A percentile compares a stretch with the other conserved stretches of the same genome.
Conservation (phyloP, 257 asterid species). For the Leptodermis oblonga region DNA sequence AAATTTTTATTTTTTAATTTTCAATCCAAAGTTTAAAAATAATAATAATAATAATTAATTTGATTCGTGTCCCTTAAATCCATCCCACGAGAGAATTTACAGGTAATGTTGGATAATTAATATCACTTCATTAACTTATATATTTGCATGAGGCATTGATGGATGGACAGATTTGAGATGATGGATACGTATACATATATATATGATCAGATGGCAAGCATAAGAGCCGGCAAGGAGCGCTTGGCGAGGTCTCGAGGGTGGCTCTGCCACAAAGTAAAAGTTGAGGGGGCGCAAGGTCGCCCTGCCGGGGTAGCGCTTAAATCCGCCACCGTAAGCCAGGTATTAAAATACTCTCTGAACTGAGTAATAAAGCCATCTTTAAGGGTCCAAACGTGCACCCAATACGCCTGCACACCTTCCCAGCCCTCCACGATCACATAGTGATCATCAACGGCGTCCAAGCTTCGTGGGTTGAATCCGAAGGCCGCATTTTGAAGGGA, state of each 20-base stretch:
- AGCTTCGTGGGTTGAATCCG: slow-evolving; percentile 62
- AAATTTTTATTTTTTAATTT: too few species aligned
- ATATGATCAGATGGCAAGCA: slow-evolving; percentile 57
- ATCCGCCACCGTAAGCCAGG: slow-evolving; percentile 81
- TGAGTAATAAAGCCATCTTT: slow-evolving; percentile 67
- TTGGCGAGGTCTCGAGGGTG: slow-evolving; percentile 69
- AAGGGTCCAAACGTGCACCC: slow-evolving; percentile 95
- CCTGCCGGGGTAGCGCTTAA: slow-evolving; percentile 42
- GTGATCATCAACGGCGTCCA: slow-evolving; percentile 48
- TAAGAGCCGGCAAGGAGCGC: slow-evolving; percentile 68
- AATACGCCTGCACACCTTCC: slow-evolving; percentile 73
- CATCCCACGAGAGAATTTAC: not conserved
- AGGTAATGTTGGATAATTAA: not conserved
- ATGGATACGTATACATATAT: not conserved
- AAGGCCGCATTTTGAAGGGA: slow-evolving; percentile 35
- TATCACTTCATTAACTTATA: not conserved
- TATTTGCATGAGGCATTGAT: not conserved
- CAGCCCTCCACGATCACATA: slow-evolving; percentile 80
- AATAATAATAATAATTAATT: too few species aligned
- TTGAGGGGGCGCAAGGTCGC: slow-evolving; percentile 23
- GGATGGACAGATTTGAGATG: not conserved
- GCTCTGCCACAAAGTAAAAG: slow-evolving; percentile 81
- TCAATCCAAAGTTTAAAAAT: too few species aligned
- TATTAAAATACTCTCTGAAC: slow-evolving; percentile 84
- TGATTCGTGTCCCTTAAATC: too few species aligned